Evolutionary conservation across 140 eudicot genomes (phyloP), one percentile per base, ranked within the genome.

Genomic region (Stevia rebaudiana): DNA sequence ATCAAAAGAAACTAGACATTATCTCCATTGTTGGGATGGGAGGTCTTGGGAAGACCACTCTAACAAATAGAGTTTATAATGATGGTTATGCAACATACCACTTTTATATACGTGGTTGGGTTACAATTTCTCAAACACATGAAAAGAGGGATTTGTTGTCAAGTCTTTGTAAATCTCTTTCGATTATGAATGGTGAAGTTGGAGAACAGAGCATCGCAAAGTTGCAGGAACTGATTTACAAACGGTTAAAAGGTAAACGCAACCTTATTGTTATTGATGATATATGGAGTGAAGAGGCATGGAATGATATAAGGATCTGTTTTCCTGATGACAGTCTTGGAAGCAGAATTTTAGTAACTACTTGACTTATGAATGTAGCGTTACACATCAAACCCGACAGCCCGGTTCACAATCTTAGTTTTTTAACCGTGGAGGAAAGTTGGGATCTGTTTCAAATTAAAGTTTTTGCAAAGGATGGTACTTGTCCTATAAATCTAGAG

Each of bases 261-360:
- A 76, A 72, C 35, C 43, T 81, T 33, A 70, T 81, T 52, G 74
- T 77, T 16, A 11, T 81, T 8, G 86, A 81, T 73, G 86, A 81
- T 55, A 68, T 81, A 53, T 77, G 83, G 83, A 25, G 43, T 28
- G 54, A 33, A 7, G 51, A 54, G 42, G 80, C 66, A 3, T 70
- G 79, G 78, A 69, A 73, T 22, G 78, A 65, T 7, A 22, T 81
- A 21, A 30, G 43, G 65, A 59, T 53, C 10, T 79, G 48, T 13
- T 72, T 81, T 19, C 76, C 76, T 0, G 6, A 25, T 19, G 61
- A 55, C 21, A 54, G 50, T 19, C 37, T 35, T 24, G 83, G 86
- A 21, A 77, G 86, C 59, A 60, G 74, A 43, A 54, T 81, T 54
- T 52, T 81, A 22, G 30, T 81, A 39, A 74, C 83, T 2, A 77